Evolutionary conservation across 2,329 filamentous ascomycete species (phyloP).

Genomic region (Purpureocillium lavendulum): DNA sequence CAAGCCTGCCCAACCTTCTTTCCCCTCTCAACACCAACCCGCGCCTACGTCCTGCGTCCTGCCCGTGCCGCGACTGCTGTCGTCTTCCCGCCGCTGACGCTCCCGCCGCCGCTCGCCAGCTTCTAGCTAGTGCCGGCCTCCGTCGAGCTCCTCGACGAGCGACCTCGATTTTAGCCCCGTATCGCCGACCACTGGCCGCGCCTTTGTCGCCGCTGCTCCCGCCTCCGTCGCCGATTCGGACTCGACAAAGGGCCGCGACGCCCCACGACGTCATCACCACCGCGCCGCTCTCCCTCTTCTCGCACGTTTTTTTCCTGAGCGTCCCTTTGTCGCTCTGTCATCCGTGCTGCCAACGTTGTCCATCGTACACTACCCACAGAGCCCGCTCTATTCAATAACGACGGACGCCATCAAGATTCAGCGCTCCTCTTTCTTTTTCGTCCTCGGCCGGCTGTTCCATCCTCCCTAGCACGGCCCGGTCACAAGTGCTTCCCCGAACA

Average conservation of each 20-base stretch:
- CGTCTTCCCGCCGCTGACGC: too few species aligned
- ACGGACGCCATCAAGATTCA: conserved; percentile 41
- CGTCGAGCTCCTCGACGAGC: not conserved
- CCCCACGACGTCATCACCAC: conserved; percentile 12
- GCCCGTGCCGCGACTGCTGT: too few species aligned
- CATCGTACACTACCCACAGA: conserved; percentile 8
- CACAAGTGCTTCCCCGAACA: not conserved
- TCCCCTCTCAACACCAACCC: not conserved
- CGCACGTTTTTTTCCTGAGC: too few species aligned
- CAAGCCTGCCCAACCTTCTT: conserved; percentile 10
- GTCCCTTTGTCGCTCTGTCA: too few species aligned
- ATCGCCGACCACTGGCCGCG: conserved; percentile 7
- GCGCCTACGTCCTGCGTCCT: not conserved
- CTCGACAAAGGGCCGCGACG: conserved; percentile 7
- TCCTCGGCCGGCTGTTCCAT: conserved; percentile 42
- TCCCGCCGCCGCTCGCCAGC: too few species aligned
- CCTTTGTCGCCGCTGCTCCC: too few species aligned
- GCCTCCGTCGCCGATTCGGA: conserved; percentile 5
- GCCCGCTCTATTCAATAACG: conserved; percentile 29
- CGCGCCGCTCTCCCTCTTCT: not conserved
- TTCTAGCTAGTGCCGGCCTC: too few species aligned
- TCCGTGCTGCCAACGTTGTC: too few species aligned
- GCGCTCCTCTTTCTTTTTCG: conserved; percentile 38
- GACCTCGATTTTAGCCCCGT: conserved; percentile 6
- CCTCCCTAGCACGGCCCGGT: conserved; percentile 35